Conservation (phyloP, 163 green algal species). For the Scenedesmus sp. region DNA sequence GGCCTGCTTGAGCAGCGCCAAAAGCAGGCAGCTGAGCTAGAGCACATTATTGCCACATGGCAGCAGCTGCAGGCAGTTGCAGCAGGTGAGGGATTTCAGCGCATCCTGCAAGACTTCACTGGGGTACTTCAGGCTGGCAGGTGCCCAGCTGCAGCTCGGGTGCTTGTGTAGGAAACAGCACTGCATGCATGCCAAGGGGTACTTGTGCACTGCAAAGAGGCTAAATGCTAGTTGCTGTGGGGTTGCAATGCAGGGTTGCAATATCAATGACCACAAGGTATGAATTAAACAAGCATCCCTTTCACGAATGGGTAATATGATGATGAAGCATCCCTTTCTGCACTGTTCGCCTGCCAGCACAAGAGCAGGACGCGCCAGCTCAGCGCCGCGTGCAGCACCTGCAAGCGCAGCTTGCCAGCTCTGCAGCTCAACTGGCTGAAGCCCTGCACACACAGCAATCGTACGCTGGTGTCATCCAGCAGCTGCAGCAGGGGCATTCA, state of each 20-base stretch:
- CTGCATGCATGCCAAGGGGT: too few relatives aligned
- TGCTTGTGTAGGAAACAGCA: not conserved
- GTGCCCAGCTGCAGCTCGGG: too few relatives aligned
- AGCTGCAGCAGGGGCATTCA: slow-evolving; percentile 18
- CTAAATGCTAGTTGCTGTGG: too few relatives aligned
- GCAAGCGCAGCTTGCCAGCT: not conserved
- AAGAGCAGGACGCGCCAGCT: not conserved
- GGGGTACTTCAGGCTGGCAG: too few relatives aligned
- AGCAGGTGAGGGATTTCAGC: not conserved
- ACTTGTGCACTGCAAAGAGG: too few relatives aligned
- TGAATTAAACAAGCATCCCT: too few relatives aligned
- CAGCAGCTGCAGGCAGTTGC: not conserved
- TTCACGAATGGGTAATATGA: too few relatives aligned
- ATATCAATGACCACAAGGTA: too few relatives aligned
- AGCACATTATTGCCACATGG: not conserved
- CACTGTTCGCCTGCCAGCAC: not conserved
- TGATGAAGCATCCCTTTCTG: not conserved
- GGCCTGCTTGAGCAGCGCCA: not conserved
- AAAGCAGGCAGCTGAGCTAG: slow-evolving; percentile 2
- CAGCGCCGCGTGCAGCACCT: not conserved
- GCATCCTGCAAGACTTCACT: too few relatives aligned
- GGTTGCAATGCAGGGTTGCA: too few relatives aligned
- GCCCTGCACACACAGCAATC: not conserved
- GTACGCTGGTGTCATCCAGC: slow-evolving; percentile 5
- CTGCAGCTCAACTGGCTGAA: not conserved